Evolutionary conservation across 2,329 filamentous ascomycete species (phyloP).

Genomic region (Diaporthe vaccinii): DNA sequence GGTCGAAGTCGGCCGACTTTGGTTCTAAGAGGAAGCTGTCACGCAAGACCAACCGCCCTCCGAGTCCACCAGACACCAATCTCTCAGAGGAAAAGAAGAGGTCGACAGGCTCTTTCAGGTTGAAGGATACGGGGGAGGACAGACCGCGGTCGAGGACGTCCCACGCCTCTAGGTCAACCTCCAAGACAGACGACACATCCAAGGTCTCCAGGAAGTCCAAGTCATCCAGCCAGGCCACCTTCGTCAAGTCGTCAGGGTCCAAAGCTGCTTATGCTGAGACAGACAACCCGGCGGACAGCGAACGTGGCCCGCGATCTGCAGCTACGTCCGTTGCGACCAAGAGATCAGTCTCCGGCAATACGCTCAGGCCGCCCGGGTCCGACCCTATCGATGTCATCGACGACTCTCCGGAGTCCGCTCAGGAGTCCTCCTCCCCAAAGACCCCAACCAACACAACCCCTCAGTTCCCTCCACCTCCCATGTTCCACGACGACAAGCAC

Average conservation of each 20-base stretch:
- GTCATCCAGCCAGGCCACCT: constrained; percentile 71
- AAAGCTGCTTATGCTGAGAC: constrained; percentile 43
- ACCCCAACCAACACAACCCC: constrained; percentile 69
- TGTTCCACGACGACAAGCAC: constrained; percentile 57
- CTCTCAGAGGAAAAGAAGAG: constrained; percentile 62
- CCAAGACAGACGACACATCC: constrained; percentile 63
- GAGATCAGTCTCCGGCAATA: constrained; percentile 53
- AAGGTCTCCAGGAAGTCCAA: constrained; percentile 68
- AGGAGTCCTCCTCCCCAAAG: constrained; percentile 68
- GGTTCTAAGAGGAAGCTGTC: constrained; percentile 51
- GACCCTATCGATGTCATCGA: constrained; percentile 59
- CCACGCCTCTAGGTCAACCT: constrained; percentile 51
- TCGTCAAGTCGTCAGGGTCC: constrained; percentile 54
- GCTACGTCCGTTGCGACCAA: constrained; percentile 44
- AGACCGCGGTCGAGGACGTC: constrained; percentile 55
- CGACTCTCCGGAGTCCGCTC: constrained; percentile 64
- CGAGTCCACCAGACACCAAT: constrained; percentile 75
- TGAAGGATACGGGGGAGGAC: constrained; percentile 51
- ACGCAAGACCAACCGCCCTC: constrained; percentile 65
- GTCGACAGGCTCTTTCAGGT: constrained; percentile 46
- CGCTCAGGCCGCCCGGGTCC: constrained; percentile 47
- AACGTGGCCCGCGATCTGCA: constrained; percentile 29
- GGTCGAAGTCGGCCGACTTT: constrained; percentile 63
- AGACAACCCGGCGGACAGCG: constrained; percentile 39
- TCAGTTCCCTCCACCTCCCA: constrained; percentile 61